Percentiles rank a stretch among this genome's conserved stretches.
phyloP scores from a whole-genome alignment of 140 eudicot genomes.

The Anethum foeniculum region DNA sequence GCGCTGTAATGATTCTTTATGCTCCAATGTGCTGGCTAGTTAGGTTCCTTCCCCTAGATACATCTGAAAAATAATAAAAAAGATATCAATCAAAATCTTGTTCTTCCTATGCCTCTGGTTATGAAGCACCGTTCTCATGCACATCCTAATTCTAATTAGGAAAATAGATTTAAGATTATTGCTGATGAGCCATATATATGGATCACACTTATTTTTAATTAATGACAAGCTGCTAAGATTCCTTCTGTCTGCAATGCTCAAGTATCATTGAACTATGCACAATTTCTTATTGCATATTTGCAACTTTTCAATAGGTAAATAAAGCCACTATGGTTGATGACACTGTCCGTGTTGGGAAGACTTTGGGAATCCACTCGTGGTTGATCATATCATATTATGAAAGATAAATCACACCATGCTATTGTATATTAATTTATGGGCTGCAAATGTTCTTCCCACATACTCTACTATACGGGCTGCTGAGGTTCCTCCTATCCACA shows the following conservation, averaged over 20 bases:
- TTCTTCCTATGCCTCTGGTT: not conserved
- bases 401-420: not conserved
- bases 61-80: too few species aligned
- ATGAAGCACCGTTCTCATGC: not conserved
- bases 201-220: not conserved
- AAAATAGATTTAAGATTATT: too few species aligned
- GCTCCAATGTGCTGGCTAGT: too few species aligned
- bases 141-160: not conserved
- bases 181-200: too few species aligned
- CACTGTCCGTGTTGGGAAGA: not conserved
- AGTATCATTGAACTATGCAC: not conserved
- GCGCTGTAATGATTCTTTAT: too few species aligned
- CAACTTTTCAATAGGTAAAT: not conserved
- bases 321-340: not conserved
- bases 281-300: not conserved
- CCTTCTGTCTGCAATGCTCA: not conserved
- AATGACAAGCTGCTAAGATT: constrained; percentile 8
- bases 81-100: not conserved
- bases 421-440: too few species aligned
- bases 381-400: not conserved
- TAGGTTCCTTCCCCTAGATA: not conserved
- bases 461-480: not conserved
- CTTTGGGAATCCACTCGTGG: not conserved
- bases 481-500: not conserved
- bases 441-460: not conserved